Evolutionary conservation across 2,329 filamentous ascomycete species (phyloP), one percentile per base, ranked within the genome.

Genomic region (Microsporum audouinii): DNA sequence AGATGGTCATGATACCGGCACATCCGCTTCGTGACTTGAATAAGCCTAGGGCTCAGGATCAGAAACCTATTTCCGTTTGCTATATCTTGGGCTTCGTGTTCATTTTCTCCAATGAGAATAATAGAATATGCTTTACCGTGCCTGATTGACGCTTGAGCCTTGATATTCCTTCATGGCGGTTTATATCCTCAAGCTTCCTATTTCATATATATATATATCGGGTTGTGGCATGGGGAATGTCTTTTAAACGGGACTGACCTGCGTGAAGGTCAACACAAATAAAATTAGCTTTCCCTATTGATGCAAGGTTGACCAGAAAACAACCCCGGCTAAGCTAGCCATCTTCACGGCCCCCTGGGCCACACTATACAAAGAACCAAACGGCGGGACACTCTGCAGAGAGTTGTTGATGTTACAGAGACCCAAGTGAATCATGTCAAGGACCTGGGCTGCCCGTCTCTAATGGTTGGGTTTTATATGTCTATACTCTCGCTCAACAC

Each of bases 271-370:
- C 51, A 55, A 36, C 51, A 34, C 51, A 55, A 34, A 34, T 36
- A 36, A 55, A 55, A 55, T 55, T 55, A 55, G n/a, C 51, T 55
- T 55, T 55, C 51, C 23, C 36, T 38, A 55, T 55, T 55, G 51
- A 55, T 55, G 51, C 51, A 55, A 34, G 71, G 68, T 14, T 75
- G 69, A 62, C 75, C 74, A 58, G 74, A 72, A 53, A 75, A 65
- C 23, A 64, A 64, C 53, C 58, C 58, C 53, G 62, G 63, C 43
- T 67, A 63, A 47, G 65, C 64, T 31, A 53, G 58, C 51, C 65
- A 60, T 17, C 65, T 61, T 61, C 62, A 43, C 43, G 29, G 57
- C n/a, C 39, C 57, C 14, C 33, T 23, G 39, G 23, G 17, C 27
- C 17, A 45, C 5, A 14, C 41, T 49, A 23, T 23, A 49, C 39